Conservation (phyloP, 2,329 filamentous ascomycete species). For the Botrytis aclada region DNA sequence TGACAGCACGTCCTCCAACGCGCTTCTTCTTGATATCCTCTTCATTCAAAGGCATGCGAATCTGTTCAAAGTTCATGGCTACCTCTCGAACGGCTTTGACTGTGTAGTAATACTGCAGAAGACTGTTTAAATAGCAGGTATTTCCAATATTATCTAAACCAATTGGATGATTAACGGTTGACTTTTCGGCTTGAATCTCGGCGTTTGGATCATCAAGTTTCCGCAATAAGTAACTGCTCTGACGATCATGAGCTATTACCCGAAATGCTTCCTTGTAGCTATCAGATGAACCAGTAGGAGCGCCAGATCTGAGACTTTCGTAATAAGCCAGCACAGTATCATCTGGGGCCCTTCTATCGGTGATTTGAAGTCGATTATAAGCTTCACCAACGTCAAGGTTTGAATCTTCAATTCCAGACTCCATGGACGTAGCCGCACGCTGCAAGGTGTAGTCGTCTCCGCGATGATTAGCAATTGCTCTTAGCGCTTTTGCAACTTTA, state of each 20-base stretch:
- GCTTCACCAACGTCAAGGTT: slow-evolving; percentile 35
- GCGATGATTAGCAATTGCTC: slow-evolving; percentile 34
- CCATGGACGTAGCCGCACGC: slow-evolving; percentile 32
- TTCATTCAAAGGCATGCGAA: slow-evolving; percentile 65
- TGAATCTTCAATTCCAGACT: slow-evolving; percentile 29
- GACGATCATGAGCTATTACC: slow-evolving; percentile 36
- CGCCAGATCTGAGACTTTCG: slow-evolving; percentile 32
- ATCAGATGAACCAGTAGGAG: slow-evolving; percentile 34
- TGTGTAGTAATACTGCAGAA: slow-evolving; percentile 93
- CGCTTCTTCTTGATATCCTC: slow-evolving; percentile 62
- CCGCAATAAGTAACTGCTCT: slow-evolving; percentile 36
- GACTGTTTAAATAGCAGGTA: slow-evolving; percentile 95
- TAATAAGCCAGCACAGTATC: slow-evolving; percentile 37
- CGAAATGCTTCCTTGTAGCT: slow-evolving; percentile 36
- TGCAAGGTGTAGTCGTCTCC: slow-evolving; percentile 32
- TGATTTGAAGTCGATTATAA: slow-evolving; percentile 37
- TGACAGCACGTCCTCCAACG: slow-evolving; percentile 70
- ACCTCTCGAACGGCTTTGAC: slow-evolving; percentile 77
- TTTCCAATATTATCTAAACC: slow-evolving; percentile 93
- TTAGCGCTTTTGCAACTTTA: slow-evolving; percentile 34
- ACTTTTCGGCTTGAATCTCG: slow-evolving; percentile 29
- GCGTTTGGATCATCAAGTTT: slow-evolving; percentile 39
- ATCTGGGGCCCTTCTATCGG: slow-evolving; percentile 31
- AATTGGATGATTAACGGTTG: slow-evolving; percentile 63
- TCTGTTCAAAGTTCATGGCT: slow-evolving; percentile 70